These are phyloP conservation scores for Gymnopilus junonius DNA, from an alignment of 768 basidiomycete genomes.

Conservation along the genomic window DNA sequence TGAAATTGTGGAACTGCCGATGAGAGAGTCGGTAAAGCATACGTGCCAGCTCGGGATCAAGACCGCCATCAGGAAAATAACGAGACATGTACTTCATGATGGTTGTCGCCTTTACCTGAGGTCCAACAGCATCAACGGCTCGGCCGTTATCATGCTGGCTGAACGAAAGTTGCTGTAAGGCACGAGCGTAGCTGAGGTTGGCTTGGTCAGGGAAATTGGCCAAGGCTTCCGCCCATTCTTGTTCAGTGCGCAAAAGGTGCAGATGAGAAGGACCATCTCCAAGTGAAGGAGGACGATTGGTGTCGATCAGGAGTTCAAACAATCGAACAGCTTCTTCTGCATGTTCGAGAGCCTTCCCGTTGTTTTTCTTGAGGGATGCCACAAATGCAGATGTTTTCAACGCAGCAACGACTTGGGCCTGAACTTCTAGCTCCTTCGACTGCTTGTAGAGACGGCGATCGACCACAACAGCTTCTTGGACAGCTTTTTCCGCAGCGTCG, in stretches of 20 bases:
- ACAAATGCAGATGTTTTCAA: neutral
- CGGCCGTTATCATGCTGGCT: conserved; percentile 1
- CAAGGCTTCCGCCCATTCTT: neutral
- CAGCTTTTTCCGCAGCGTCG: neutral
- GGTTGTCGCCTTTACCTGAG: neutral
- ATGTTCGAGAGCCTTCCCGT: neutral
- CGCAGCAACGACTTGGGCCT: neutral
- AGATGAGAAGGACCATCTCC: neutral
- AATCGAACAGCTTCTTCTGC: conserved; percentile 7
- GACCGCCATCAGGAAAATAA: neutral
- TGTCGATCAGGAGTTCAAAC: conserved; percentile 3
- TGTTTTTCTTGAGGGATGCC: neutral
- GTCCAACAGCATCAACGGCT: conserved; percentile 5
- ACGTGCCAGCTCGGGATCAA: conserved; percentile 1
- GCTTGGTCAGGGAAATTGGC: neutral
- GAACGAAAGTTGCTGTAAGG: conserved; percentile 7
- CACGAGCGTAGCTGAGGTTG: neutral
- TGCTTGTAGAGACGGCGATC: neutral
- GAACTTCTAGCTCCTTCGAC: neutral
- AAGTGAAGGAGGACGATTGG: neutral
- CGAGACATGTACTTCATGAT: neutral
- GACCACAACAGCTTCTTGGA: conserved; percentile 1
- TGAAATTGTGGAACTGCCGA: neutral
- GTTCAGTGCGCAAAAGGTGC: neutral
- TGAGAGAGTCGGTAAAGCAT: conserved; percentile 5